These are phyloP conservation scores for Diospyros lotus DNA, from an alignment of 148 eudicot genomes.

Conservation along the genomic window DNA sequence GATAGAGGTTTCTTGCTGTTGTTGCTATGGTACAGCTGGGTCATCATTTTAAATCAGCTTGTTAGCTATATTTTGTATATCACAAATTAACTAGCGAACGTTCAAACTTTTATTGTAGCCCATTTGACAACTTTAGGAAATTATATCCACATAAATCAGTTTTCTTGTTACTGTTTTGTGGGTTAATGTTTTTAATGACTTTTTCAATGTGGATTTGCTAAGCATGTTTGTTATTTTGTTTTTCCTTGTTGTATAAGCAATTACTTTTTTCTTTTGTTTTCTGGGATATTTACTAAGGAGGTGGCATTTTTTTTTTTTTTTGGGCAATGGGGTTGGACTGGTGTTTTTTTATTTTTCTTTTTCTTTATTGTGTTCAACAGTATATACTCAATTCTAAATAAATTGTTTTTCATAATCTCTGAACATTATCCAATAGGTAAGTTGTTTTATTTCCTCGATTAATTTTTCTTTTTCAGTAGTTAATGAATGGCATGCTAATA, in stretches of 20 bases:
- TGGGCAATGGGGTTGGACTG: not conserved
- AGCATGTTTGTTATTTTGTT: not conserved
- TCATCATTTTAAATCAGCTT: constrained; percentile 1
- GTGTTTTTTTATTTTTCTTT: no score
- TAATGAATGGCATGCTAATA: not conserved
- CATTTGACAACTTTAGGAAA: not conserved
- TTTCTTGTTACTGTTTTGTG: not conserved
- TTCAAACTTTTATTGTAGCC: not conserved
- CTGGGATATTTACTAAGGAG: not conserved
- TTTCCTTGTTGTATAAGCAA: not conserved
- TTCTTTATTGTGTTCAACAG: no score
- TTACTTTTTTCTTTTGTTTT: not conserved
- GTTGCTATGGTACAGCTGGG: no score
- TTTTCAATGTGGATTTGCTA: not conserved
- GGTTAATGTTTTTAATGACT: not conserved
- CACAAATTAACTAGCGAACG: no score
- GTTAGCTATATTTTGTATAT: not conserved
- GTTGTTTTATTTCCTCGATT: not conserved
- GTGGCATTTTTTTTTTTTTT: not conserved
- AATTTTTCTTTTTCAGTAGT: not conserved
- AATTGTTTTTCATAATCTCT: not conserved
- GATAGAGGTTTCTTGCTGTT: no score
- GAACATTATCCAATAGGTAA: not conserved
- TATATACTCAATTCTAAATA: not conserved
- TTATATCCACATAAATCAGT: not conserved